Percentiles rank a stretch among this genome's conserved stretches.
phyloP scores from a whole-genome alignment of 805 yeast species.

The Wickerhamiella spandovensis region DNA sequence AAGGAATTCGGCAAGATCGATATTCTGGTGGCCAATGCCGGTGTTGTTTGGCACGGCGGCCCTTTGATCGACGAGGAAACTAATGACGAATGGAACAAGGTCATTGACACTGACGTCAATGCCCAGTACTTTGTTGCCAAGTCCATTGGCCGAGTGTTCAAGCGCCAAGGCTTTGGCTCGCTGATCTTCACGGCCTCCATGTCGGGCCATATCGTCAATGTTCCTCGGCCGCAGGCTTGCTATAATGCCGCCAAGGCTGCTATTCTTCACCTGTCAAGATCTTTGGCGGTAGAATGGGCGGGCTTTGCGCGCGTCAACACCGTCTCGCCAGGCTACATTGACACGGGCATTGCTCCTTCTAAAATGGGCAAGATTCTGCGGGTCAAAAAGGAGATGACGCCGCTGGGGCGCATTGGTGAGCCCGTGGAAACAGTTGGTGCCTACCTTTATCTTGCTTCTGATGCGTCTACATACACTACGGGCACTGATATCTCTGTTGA shows the following conservation, averaged over 20 bases:
- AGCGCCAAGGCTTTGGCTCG: slow-evolving; percentile 64
- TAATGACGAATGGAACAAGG: slow-evolving; percentile 52
- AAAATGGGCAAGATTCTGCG: slow-evolving; percentile 32
- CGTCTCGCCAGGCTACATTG: slow-evolving; percentile 76
- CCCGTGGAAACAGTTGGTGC: slow-evolving; percentile 72
- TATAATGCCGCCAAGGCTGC: slow-evolving; percentile 85
- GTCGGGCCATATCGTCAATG: slow-evolving; percentile 77
- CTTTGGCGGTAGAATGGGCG: slow-evolving; percentile 83
- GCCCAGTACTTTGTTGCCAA: slow-evolving; percentile 74
- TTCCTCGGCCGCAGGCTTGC: slow-evolving; percentile 76
- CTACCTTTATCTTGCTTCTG: slow-evolving; percentile 63
- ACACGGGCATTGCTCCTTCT: slow-evolving; percentile 48
- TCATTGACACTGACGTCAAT: slow-evolving; percentile 62
- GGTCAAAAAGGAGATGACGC: slow-evolving; percentile 32
- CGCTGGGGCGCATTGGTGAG: slow-evolving; percentile 55
- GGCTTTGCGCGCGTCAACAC: slow-evolving; percentile 74
- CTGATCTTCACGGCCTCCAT: slow-evolving; percentile 77
- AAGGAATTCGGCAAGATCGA: slow-evolving; percentile 70
- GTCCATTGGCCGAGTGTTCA: slow-evolving; percentile 57
- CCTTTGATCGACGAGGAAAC: slow-evolving; percentile 37
- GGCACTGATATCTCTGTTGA: slow-evolving; percentile 68
- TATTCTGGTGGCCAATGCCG: slow-evolving; percentile 81
- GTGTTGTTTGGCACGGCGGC: slow-evolving; percentile 69
- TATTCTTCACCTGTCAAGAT: slow-evolving; percentile 57
- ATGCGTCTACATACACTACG: slow-evolving; percentile 67